phyloP scores from a whole-genome alignment of 371 early-diverging fungal species.

The Funneliformis caledonium region DNA sequence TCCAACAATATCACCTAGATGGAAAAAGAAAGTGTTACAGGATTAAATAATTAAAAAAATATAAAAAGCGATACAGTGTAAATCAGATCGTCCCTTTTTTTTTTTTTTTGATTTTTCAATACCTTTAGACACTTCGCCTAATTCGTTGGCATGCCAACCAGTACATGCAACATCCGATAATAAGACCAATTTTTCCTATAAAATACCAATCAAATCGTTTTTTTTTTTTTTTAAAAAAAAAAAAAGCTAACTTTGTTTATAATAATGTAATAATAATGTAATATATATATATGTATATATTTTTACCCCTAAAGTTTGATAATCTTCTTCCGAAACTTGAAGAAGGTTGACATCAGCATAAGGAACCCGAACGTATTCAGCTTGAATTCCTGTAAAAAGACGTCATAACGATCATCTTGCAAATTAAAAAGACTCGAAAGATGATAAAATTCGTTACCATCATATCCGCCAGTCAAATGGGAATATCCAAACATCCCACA shows the following conservation, averaged over 20 bases:
- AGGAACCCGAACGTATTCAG: constrained; percentile 63
- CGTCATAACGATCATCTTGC: too few species aligned
- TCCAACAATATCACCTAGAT: constrained; percentile 18
- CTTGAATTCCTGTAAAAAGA: constrained; percentile 52
- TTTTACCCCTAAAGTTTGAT: neutral
- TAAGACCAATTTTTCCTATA: constrained; percentile 62
- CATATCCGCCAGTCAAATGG: constrained; percentile 49
- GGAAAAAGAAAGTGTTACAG: neutral
- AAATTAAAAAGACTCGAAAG: too few species aligned
- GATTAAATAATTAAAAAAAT: neutral
- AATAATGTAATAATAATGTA: neutral
- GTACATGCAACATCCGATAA: constrained; percentile 66
- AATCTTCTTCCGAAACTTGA: constrained; percentile 51
- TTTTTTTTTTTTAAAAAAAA: neutral
- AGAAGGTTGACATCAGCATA: constrained; percentile 64
- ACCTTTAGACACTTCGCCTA: constrained; percentile 52
- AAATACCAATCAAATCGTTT: constrained; percentile 30
- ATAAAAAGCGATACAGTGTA: too few species aligned
- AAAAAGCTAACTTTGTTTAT: neutral
- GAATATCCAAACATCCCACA: constrained; percentile 63
- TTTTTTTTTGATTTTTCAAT: constrained; percentile 9
- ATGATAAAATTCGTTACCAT: constrained; percentile 32
- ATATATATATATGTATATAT: neutral
- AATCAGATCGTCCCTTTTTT: neutral
- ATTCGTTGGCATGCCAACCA: constrained; percentile 58